A percentile compares a stretch with the other conserved stretches of the same genome.
phyloP scores from a whole-genome alignment of 2,329 filamentous ascomycete species.

The Thielaviopsis cerberus region DNA sequence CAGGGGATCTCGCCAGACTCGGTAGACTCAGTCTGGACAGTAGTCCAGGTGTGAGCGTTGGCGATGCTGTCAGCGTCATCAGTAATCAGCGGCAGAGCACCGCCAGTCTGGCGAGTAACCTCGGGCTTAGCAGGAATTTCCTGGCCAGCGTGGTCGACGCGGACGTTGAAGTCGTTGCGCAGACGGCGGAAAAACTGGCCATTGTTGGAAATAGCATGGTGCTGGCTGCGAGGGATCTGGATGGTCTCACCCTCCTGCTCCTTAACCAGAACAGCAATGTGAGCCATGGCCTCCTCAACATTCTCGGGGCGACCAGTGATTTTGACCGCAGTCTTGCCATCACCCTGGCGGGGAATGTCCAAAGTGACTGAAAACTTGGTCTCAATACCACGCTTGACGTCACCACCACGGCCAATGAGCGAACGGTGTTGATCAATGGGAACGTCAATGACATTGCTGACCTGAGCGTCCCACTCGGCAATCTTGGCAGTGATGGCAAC shows the following conservation, averaged over 20 bases:
- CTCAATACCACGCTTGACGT: conserved; percentile 70
- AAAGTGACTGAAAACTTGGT: conserved; percentile 69
- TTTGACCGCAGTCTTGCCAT: conserved; percentile 68
- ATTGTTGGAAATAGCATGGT: conserved; percentile 72
- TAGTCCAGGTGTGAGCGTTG: conserved; percentile 65
- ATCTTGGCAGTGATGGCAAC: conserved; percentile 67
- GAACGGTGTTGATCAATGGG: conserved; percentile 77
- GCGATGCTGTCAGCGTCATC: conserved; percentile 51
- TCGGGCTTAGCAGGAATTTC: conserved; percentile 52
- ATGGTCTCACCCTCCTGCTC: conserved; percentile 76
- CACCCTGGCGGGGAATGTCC: conserved; percentile 80
- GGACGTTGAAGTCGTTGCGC: conserved; percentile 69
- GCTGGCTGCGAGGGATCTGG: conserved; percentile 62
- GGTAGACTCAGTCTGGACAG: conserved; percentile 44
- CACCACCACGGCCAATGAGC: conserved; percentile 81
- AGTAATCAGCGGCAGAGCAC: conserved; percentile 72
- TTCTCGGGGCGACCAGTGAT: conserved; percentile 60
- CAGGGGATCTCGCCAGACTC: conserved; percentile 65
- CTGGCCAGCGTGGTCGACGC: conserved; percentile 76
- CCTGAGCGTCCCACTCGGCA: conserved; percentile 64
- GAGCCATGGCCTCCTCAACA: conserved; percentile 70
- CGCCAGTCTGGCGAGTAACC: conserved; percentile 37
- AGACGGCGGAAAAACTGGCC: conserved; percentile 87
- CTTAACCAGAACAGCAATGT: conserved; percentile 63
- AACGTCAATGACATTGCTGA: conserved; percentile 61